Base-by-base conservation (phyloP, 768 basidiomycete genomes). In the Mycena kentingensis region DNA sequence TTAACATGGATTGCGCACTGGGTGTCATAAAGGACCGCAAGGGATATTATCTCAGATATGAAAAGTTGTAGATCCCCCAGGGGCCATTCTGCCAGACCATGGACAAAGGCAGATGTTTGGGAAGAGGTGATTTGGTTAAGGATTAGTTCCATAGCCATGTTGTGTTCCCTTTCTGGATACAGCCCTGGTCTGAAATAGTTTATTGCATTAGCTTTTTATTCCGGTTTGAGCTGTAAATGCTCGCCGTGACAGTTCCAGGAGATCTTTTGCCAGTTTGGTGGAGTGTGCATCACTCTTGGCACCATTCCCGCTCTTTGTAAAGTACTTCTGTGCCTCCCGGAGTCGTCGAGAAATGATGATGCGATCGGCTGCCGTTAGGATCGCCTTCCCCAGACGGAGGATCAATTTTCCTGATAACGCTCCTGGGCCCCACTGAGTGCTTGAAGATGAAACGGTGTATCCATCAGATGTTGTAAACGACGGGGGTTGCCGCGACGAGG, bases 351-450 rank as follows among this genome's bases (percentile, higher is more conserved):
- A 16, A 16, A 52, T 46, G n/a, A 46, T 18, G 29, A 52, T 11
- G 16, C 47, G 18, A 6, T 52, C 51, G 3, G 21, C 45, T 12
- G 44, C 27, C 16, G 44, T 35, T 3, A 52, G 3, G 7, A 46
- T 29, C 4, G 51, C 43, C 18, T 52, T 52, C 1, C 45, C 45
- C 28, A 52, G 28, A 1, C 36, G 44, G 7, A 38, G 37, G 1
- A 52, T 36, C 1, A 34, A 36, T 12, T 46, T 52, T 0, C 51
- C 51, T 3, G 51, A 27, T 8, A 39, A 13, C n/a, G 44, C 45
- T 38, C 50, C 50, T 0, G 51, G 51, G 0, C 51, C 51, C 51
- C 51, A 52, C 27, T 52, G 44, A 4, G 51, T 52, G 21, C 37
- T 52, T 3, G 51, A 46, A 5, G 51, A 52, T 18, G 44, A 46